These are phyloP conservation scores for Neospermospora avenae DNA, from an alignment of 2,329 filamentous ascomycete genomes.

Conservation along the genomic window DNA sequence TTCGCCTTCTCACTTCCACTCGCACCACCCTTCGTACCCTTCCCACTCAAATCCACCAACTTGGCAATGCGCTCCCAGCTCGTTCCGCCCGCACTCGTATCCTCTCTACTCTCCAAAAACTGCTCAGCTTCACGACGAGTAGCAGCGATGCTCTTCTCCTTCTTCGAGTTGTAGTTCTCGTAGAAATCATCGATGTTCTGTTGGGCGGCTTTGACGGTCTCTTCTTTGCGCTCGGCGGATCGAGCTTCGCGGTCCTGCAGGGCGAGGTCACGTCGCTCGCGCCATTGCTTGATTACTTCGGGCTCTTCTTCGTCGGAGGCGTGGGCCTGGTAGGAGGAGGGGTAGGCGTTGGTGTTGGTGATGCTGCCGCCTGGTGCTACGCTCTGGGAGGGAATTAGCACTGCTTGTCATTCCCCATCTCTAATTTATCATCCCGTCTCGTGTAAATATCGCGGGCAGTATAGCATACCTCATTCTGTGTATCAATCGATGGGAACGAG, in stretches of 20 bases:
- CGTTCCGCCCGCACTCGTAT: conserved; percentile 90
- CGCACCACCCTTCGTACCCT: conserved; percentile 81
- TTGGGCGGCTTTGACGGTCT: conserved; percentile 85
- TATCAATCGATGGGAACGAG: conserved; percentile 79
- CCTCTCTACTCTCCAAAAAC: conserved; percentile 83
- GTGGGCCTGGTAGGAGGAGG: conserved; percentile 25
- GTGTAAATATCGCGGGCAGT: not conserved
- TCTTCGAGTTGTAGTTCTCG: conserved; percentile 98
- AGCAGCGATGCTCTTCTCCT: conserved; percentile 87
- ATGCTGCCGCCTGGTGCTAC: conserved; percentile 76
- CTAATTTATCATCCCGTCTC: not conserved
- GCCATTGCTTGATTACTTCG: conserved; percentile 87
- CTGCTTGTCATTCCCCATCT: not conserved
- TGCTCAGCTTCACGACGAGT: conserved; percentile 90
- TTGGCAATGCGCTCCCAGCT: conserved; percentile 99
- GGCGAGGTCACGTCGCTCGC: conserved; percentile 79
- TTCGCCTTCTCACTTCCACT: conserved; percentile 91
- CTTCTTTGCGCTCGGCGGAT: conserved; percentile 75
- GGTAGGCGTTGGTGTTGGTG: conserved; percentile 55
- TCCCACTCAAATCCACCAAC: conserved; percentile 94
- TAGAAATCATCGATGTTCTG: conserved; percentile 98
- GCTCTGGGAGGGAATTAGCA: conserved; percentile 44
- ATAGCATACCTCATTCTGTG: conserved; percentile 60
- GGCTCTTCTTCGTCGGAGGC: conserved; percentile 74
- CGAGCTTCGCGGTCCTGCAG: conserved; percentile 82